These are phyloP conservation scores for Meripilus lineatus DNA, from an alignment of 1,284 basidiomycete species.

Conservation along the genomic window DNA sequence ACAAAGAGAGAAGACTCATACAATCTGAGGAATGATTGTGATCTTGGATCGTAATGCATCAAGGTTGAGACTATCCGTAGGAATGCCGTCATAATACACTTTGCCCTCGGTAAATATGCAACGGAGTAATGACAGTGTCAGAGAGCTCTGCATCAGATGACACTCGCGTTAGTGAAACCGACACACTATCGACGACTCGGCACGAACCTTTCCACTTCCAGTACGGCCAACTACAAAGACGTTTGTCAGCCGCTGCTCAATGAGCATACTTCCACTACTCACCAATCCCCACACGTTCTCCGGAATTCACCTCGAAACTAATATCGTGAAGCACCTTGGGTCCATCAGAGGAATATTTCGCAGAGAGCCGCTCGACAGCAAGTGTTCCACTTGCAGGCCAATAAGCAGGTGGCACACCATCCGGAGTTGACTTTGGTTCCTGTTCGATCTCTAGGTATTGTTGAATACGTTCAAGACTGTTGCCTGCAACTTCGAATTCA, in stretches of 20 bases:
- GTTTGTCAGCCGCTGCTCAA: slow-evolving; percentile 20
- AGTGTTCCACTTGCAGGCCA: slow-evolving; percentile 75
- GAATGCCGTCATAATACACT: slow-evolving; percentile 28
- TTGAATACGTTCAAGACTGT: slow-evolving; percentile 45
- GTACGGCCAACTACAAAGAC: background rate
- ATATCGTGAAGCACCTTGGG: slow-evolving; percentile 45
- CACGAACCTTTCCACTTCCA: background rate
- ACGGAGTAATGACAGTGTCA: slow-evolving; percentile 35
- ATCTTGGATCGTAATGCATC: slow-evolving; percentile 42
- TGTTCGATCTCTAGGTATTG: slow-evolving; percentile 74
- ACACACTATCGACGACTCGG: slow-evolving; percentile 11
- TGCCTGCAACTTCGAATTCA: slow-evolving; percentile 57
- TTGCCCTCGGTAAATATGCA: slow-evolving; percentile 41
- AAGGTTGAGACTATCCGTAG: slow-evolving; percentile 46
- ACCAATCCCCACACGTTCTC: slow-evolving; percentile 55
- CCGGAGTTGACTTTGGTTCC: slow-evolving; percentile 47
- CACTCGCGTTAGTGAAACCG: background rate
- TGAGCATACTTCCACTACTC: slow-evolving; percentile 34
- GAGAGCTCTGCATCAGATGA: slow-evolving; percentile 29
- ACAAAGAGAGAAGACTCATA: slow-evolving; percentile 9
- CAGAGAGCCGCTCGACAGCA: slow-evolving; percentile 55
- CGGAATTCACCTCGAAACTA: slow-evolving; percentile 42
- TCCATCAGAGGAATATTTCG: slow-evolving; percentile 45
- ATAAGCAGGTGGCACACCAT: slow-evolving; percentile 64
- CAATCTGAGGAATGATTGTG: slow-evolving; percentile 38